These are phyloP conservation scores for Cyphellophora attinorum DNA, from an alignment of 2,329 filamentous ascomycete species.

Conservation along the genomic window DNA sequence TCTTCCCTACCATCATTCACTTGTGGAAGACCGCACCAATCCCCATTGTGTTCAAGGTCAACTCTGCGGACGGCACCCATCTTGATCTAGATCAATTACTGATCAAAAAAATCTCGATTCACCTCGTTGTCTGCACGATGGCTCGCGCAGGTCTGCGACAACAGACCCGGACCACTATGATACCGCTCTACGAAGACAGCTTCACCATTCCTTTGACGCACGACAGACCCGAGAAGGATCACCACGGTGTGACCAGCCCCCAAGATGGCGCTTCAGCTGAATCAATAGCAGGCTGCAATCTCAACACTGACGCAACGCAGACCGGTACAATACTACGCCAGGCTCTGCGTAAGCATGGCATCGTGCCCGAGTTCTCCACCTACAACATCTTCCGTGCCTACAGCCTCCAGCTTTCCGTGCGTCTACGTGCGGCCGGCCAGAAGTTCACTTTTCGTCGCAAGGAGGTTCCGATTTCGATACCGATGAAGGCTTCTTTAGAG, in stretches of 20 bases:
- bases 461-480: constrained; percentile 1
- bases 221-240: neutral
- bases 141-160: neutral
- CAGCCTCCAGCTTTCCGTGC: constrained; percentile 1
- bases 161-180: neutral
- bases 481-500: constrained; percentile 1
- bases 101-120: neutral
- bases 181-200: constrained; percentile 1
- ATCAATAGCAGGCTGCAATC: constrained; percentile 1
- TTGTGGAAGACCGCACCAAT: constrained; percentile 1
- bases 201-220: constrained; percentile 1
- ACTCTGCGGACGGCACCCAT: constrained; percentile 1
- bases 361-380: constrained; percentile 1
- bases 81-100: constrained; percentile 1
- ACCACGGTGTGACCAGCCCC: constrained; percentile 1
- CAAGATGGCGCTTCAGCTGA: constrained; percentile 1
- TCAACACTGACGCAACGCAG: constrained; percentile 1
- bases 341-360: constrained; percentile 1
- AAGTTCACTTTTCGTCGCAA: constrained; percentile 1
- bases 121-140: neutral
- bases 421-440: constrained; percentile 1
- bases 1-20: constrained; percentile 1
- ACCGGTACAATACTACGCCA: neutral
- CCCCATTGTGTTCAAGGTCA: constrained; percentile 1
- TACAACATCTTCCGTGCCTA: constrained; percentile 1